phyloP scores from a whole-genome alignment of 2,329 filamentous ascomycete species.

The Sarocladium strictum region DNA sequence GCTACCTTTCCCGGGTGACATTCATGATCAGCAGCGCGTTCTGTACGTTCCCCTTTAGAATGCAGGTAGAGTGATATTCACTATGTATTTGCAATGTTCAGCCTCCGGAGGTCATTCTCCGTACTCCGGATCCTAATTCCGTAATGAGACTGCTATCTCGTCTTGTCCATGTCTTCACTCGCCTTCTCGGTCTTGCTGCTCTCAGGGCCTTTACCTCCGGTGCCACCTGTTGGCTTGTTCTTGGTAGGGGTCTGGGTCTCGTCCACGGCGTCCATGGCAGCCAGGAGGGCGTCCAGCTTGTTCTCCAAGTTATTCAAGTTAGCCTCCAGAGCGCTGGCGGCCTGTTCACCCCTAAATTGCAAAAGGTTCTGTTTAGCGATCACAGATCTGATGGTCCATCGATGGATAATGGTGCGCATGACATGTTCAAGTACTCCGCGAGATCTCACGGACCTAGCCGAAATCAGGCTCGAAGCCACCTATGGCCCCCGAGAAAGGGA shows the following conservation, averaged over 20 bases:
- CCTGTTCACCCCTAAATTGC: conserved; percentile 43
- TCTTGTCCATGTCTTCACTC: not conserved
- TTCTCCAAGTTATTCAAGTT: conserved; percentile 46
- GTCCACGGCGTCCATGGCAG: conserved; percentile 33
- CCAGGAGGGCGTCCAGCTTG: conserved; percentile 50
- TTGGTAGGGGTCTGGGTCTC: conserved; percentile 8
- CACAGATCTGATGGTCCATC: not conserved
- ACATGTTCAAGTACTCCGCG: not conserved
- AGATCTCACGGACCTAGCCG: conserved; percentile 1
- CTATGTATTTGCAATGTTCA: too few species aligned
- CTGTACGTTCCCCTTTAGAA: too few species aligned
- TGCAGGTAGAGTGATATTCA: too few species aligned
- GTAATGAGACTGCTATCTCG: not conserved
- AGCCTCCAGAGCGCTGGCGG: conserved; percentile 46
- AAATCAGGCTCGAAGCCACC: not conserved
- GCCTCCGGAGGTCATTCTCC: too few species aligned
- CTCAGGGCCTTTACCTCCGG: not conserved
- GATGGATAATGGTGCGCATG: not conserved
- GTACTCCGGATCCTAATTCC: not conserved
- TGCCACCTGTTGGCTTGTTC: not conserved
- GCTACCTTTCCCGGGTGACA: too few species aligned
- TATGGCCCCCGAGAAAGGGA: not conserved
- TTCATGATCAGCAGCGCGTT: too few species aligned
- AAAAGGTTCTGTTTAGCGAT: not conserved
- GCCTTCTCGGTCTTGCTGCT: not conserved